Percentiles rank a stretch among this genome's conserved stretches.
phyloP scores from a whole-genome alignment of 257 asterid genomes.

The Ajuga chamaepitys region DNA sequence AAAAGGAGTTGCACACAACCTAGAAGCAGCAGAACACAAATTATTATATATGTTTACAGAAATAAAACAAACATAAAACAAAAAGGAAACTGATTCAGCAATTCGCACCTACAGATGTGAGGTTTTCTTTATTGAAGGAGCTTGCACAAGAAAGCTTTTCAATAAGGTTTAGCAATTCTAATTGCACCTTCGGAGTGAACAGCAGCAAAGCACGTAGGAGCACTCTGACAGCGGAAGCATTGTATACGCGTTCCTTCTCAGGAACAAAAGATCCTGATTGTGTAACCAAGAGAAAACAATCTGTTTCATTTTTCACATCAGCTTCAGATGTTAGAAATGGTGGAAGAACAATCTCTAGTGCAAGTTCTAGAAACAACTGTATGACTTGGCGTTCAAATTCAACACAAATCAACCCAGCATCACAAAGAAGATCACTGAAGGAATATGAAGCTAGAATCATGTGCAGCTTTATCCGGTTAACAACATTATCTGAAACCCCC shows the following conservation, averaged over 20 bases:
- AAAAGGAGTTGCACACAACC: constrained; percentile 97
- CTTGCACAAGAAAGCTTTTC: constrained; percentile 84
- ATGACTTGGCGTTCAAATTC: constrained; percentile 90
- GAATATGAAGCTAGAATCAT: constrained; percentile 65
- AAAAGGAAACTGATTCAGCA: constrained; percentile 5
- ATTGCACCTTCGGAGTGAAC: constrained; percentile 91
- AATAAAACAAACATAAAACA: background rate
- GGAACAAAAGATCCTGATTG: constrained; percentile 65
- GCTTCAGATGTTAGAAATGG: constrained; percentile 67
- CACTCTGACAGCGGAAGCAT: constrained; percentile 90
- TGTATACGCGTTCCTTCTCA: constrained; percentile 70
- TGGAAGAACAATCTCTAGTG: constrained; percentile 83
- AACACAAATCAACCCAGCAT: constrained; percentile 81
- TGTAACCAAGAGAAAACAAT: constrained; percentile 53
- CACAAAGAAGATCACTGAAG: constrained; percentile 80
- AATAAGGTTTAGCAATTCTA: constrained; percentile 75
- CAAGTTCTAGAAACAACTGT: constrained; percentile 86
- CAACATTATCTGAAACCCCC: constrained; percentile 77
- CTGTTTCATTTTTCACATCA: constrained; percentile 40
- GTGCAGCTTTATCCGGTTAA: constrained; percentile 76
- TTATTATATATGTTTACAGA: constrained; percentile 6
- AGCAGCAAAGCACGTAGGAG: constrained; percentile 73
- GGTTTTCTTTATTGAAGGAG: constrained; percentile 88
- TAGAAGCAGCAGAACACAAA: constrained; percentile 26
- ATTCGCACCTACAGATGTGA: constrained; percentile 88